A percentile compares a stretch with the other conserved stretches of the same genome.
These are phyloP conservation scores for Nicotiana tabacum DNA, from an alignment of 257 asterid genomes.

Conservation along the genomic window DNA sequence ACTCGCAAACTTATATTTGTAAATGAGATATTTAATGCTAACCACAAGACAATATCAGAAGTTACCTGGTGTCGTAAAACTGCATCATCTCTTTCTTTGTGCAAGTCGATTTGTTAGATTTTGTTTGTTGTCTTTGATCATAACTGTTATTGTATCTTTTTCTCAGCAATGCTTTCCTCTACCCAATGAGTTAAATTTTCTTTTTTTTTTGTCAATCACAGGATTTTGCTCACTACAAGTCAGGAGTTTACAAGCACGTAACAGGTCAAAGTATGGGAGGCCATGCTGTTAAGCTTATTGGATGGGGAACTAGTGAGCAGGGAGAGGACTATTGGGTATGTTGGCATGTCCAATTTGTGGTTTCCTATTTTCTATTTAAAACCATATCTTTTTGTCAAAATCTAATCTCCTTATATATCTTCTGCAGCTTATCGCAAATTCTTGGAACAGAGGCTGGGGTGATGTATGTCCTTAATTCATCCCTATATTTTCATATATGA, in stretches of 20 bases:
- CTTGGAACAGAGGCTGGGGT: slow-evolving; percentile 98
- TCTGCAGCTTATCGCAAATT: slow-evolving; percentile 84
- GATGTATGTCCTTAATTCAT: slow-evolving; percentile 46
- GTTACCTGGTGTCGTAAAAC: no score
- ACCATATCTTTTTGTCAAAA: background rate
- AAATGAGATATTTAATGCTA: no score
- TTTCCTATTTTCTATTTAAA: background rate
- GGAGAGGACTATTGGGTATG: slow-evolving; percentile 96
- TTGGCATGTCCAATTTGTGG: background rate
- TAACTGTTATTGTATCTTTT: background rate
- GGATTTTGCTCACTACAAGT: slow-evolving; percentile 91
- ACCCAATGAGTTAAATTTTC: background rate
- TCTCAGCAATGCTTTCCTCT: background rate
- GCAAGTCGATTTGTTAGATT: no score
- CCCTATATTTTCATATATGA: background rate
- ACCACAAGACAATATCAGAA: no score
- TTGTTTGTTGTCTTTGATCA: no score
- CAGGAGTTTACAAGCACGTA: slow-evolving; percentile 84
- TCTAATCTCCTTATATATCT: background rate
- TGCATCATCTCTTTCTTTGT: no score
- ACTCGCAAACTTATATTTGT: no score
- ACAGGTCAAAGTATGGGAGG: slow-evolving; percentile 76
- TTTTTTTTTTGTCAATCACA: slow-evolving; percentile 18
- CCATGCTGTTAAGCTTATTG: slow-evolving; percentile 90
- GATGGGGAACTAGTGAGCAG: slow-evolving; percentile 79